These are phyloP conservation scores for Pelargonium australe DNA, from an alignment of 441 rosid species.

Conservation along the genomic window DNA sequence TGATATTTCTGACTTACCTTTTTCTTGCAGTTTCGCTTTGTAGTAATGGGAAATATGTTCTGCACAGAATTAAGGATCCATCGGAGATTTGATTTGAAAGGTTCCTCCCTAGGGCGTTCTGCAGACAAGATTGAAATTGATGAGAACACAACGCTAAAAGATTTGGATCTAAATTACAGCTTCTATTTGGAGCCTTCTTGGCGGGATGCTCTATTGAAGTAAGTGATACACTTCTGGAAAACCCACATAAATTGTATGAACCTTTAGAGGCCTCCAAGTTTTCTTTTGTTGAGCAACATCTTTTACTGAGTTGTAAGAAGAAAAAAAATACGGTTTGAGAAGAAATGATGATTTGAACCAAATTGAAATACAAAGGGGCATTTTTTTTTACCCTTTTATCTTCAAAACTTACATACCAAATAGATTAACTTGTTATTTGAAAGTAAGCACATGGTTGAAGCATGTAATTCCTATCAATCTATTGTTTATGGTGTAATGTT, in stretches of 20 bases:
- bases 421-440: not conserved
- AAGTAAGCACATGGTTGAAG: conserved; percentile 1
- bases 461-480: not conserved
- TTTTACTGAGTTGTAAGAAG: too few species aligned
- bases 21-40: conserved; percentile 38
- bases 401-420: not conserved
- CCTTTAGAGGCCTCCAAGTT: too few species aligned
- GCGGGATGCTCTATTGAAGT: conserved; percentile 73
- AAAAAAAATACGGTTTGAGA: too few species aligned
- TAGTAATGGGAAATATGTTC: conserved; percentile 99
- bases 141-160: conserved; percentile 77
- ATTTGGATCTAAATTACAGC: conserved; percentile 72
- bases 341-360: too few species aligned
- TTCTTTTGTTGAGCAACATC: too few species aligned
- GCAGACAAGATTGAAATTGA: conserved; percentile 56
- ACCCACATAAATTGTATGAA: too few species aligned
- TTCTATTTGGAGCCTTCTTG: conserved; percentile 83
- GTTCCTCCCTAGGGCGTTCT: conserved; percentile 74
- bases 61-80: conserved; percentile 94
- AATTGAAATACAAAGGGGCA: conserved; percentile 18
- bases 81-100: conserved; percentile 85
- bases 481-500: conserved; percentile 9
- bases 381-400: not conserved
- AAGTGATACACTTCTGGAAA: conserved; percentile 20
- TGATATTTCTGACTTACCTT: too few species aligned